Evolutionary conservation across 164 flowering plant species (phyloP).

Genomic region (Akebia trifoliata): DNA sequence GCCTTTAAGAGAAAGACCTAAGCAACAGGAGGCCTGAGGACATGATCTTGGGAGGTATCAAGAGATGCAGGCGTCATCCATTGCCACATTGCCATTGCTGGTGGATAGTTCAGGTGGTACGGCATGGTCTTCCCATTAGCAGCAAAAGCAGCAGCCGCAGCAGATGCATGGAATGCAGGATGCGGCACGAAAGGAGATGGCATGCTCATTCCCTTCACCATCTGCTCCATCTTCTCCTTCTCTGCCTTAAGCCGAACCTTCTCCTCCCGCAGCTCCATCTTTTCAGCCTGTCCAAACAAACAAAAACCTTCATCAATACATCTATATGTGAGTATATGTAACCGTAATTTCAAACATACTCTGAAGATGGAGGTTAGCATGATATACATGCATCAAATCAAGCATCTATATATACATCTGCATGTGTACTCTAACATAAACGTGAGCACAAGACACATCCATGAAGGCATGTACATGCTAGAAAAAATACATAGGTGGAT

Average conservation of each 20-base stretch:
- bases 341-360: too few relatives aligned
- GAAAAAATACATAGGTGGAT: too few relatives aligned
- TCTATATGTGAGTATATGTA: too few relatives aligned
- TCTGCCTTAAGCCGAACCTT: constrained; percentile 27
- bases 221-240: constrained; percentile 23
- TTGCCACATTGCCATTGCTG: constrained; percentile 26
- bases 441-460: too few relatives aligned
- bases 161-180: constrained; percentile 15
- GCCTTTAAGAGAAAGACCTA: constrained; percentile 8
- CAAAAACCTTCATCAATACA: too few relatives aligned
- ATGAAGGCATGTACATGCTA: too few relatives aligned
- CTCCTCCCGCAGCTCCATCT: constrained; percentile 24
- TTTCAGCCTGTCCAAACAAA: constrained; percentile 16
- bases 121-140: constrained; percentile 12
- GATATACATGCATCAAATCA: background rate
- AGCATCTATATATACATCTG: too few relatives aligned
- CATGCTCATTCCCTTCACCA: constrained; percentile 14
- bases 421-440: too few relatives aligned
- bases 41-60: constrained; percentile 35
- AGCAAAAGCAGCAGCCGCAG: constrained; percentile 13
- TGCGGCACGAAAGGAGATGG: constrained; percentile 19
- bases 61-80: constrained; percentile 31
- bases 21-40: constrained; percentile 37
- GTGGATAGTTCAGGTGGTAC: constrained; percentile 11
- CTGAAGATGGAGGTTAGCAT: too few relatives aligned